These are phyloP conservation scores for Alternaria dauci DNA, from an alignment of 2,329 filamentous ascomycete genomes.

Conservation along the genomic window DNA sequence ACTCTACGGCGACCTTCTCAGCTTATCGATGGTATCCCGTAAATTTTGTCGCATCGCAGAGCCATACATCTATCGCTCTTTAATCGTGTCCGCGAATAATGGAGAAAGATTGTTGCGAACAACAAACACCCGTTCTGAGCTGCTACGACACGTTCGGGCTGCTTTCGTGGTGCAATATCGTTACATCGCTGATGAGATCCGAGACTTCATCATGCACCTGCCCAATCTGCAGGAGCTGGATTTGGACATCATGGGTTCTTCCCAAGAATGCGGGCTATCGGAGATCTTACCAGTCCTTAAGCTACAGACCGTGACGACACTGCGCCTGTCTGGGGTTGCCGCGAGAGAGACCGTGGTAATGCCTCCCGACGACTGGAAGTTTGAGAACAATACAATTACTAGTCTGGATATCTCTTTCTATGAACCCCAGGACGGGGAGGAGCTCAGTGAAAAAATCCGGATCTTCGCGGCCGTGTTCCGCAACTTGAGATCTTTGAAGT, in stretches of 20 bases:
- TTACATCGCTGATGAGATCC: background rate
- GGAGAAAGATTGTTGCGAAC: background rate
- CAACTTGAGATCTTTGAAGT: conserved; percentile 1
- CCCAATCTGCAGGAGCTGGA: conserved; percentile 12
- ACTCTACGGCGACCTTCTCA: conserved; percentile 9
- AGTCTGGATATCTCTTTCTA: conserved; percentile 14
- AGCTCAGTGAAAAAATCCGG: conserved; percentile 4
- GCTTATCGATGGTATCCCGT: conserved; percentile 16
- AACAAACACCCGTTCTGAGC: background rate
- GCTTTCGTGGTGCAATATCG: background rate
- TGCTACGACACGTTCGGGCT: conserved; percentile 4
- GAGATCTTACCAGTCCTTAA: conserved; percentile 6
- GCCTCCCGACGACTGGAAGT: conserved; percentile 3
- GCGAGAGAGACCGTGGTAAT: background rate
- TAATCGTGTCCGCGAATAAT: background rate
- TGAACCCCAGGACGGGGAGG: conserved; percentile 1
- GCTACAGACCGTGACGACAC: conserved; percentile 4
- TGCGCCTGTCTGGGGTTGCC: conserved; percentile 4
- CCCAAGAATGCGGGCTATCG: background rate
- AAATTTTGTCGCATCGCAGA: conserved; percentile 16
- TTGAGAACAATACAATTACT: conserved; percentile 10
- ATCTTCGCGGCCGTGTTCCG: conserved; percentile 10
- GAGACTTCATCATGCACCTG: background rate
- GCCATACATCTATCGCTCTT: conserved; percentile 14
- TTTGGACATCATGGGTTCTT: background rate